phyloP scores from a whole-genome alignment of 2,329 filamentous ascomycete genomes.

The Ambrosiella beaveri region DNA sequence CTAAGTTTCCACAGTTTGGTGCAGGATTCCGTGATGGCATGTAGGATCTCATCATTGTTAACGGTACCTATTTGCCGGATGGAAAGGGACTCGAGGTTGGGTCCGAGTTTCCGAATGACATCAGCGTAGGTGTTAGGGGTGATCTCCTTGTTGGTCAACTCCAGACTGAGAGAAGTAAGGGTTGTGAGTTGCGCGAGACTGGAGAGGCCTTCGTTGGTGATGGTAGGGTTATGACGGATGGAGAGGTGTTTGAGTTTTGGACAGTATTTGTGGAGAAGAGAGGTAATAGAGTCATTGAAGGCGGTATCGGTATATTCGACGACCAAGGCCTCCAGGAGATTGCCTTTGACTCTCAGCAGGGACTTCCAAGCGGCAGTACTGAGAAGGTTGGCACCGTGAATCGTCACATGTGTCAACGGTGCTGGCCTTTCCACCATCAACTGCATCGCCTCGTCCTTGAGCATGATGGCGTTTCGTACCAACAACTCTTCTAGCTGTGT shows the following conservation, averaged over 20 bases:
- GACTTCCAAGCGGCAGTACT: constrained; percentile 58
- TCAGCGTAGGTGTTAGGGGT: constrained; percentile 39
- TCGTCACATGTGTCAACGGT: constrained; percentile 52
- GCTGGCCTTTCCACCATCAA: constrained; percentile 61
- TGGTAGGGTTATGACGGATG: constrained; percentile 59
- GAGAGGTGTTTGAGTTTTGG: constrained; percentile 59
- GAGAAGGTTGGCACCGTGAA: constrained; percentile 73
- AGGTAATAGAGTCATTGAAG: constrained; percentile 54
- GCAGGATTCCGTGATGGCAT: constrained; percentile 54
- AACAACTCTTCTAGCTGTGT: constrained; percentile 54
- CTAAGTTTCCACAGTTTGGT: constrained; percentile 56
- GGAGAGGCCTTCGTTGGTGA: constrained; percentile 48
- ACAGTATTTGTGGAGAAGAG: constrained; percentile 44
- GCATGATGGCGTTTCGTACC: constrained; percentile 71
- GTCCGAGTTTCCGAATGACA: constrained; percentile 45
- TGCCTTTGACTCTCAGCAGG: constrained; percentile 49
- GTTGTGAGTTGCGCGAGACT: constrained; percentile 43
- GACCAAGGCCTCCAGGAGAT: constrained; percentile 48
- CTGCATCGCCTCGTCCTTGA: constrained; percentile 70
- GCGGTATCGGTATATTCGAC: constrained; percentile 73
- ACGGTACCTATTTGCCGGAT: constrained; percentile 46
- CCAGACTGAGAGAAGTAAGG: constrained; percentile 60
- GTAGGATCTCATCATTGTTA: constrained; percentile 51
- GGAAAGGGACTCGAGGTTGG: constrained; percentile 57
- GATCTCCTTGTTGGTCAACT: constrained; percentile 38